Base-by-base conservation (phyloP, 805 yeast species). In the Lipomyces kockii region DNA sequence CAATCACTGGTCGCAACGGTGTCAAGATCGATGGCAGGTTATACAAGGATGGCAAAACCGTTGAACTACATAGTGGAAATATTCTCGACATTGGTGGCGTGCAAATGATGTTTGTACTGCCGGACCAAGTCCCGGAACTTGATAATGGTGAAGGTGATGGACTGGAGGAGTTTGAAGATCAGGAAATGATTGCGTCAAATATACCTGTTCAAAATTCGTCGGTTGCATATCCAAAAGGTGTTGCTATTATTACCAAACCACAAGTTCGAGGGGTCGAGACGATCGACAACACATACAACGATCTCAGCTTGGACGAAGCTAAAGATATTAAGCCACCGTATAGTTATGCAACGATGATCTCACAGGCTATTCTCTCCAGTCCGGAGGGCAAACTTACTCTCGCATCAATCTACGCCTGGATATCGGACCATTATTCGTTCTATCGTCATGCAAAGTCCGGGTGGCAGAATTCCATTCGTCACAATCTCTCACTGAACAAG, bases 381-480 rank as follows among this genome's bases (percentile, higher is more conserved):
- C 84, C 85, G 1, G 97, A 93, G 68, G 97, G 97, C 55, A 91
- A 91, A 55, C 83, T 94, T 83, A 90, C 97, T 14, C 80, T 95
- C 73, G 86, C 97, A 0, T 98, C 95, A 75, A 95, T 95, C 64
- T 95, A 95, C 78, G 89, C 87, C 72, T 95, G 97, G 92, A 95
- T 95, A 64, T 81, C 95, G 4, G 79, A 86, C 37, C 93, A 89
- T 76, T 95, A 92, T 78, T 93, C 98, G 51, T 95, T 90, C 78
- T 95, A 95, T 78, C 86, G 97, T 74, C 90, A 87, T 79, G 88
- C 95, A 29, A 93, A 91, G 78, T 89, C 97, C 8, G 99, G 99
- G 49, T 95, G 99, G 99, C 99, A 95, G 80, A 95, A 95, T 80
- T 92, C 97, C 6, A 94, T 95, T 73, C 87, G 99, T 73, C 99